phyloP scores from a whole-genome alignment of 495 filamentous ascomycete species.

The Talaromyces trachyspermus region DNA sequence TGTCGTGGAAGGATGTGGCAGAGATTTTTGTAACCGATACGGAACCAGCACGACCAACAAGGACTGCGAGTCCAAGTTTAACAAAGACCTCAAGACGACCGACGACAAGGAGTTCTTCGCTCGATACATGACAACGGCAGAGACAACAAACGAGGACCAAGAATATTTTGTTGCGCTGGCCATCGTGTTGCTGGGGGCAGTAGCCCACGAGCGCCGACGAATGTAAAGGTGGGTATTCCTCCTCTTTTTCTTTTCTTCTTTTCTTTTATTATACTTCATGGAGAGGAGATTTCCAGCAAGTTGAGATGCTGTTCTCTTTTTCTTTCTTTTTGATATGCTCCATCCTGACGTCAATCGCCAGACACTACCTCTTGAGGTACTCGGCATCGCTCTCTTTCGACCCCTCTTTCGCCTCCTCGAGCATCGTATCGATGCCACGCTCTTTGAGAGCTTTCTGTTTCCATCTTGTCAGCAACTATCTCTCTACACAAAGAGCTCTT shows the following conservation, averaged over 20 bases:
- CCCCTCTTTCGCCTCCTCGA: constrained; percentile 76
- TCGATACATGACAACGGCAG: not conserved
- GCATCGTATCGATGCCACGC: constrained; percentile 75
- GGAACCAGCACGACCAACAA: not conserved
- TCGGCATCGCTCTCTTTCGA: constrained; percentile 73
- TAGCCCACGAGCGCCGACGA: not conserved
- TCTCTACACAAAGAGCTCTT: too few species aligned
- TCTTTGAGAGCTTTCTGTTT: constrained; percentile 71
- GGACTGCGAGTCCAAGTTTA: not conserved
- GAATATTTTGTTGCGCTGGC: not conserved
- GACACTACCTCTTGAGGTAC: constrained; percentile 51
- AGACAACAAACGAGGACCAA: not conserved
- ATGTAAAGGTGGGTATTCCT: not conserved
- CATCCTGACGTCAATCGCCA: not conserved
- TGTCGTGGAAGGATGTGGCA: not conserved
- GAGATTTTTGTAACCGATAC: not conserved
- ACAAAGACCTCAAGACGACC: not conserved
- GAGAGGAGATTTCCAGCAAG: constrained; percentile 2
- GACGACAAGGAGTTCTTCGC: not conserved
- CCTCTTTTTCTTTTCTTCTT: not conserved
- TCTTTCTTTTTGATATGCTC: not conserved
- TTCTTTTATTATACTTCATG: not conserved
- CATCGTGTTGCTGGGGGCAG: not conserved
- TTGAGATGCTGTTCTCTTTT: too few species aligned
- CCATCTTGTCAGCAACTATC: constrained; percentile 8